Evolutionary conservation across 805 yeast species (phyloP), one percentile per base, ranked within the genome.

Genomic region (Candida golubevii): DNA sequence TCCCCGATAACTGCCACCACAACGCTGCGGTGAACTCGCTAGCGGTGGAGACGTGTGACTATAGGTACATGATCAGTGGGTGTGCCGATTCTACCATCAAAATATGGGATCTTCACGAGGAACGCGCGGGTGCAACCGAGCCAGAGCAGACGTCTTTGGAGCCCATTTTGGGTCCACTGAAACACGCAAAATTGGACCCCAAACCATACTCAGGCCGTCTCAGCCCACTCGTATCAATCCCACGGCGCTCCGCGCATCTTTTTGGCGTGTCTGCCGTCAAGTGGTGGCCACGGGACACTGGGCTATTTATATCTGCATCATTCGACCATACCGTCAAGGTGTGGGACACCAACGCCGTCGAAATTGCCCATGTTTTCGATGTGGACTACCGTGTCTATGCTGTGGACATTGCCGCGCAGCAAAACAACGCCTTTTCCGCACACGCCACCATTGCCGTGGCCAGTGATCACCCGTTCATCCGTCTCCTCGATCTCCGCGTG

Each of bases 201-300:
- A 15, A 8, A 11, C 29, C 18, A n/a, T 30, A 10, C 1, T 3
- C 13, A 4, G 23, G 32, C n/a, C 41, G 44, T 6, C 39, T 42
- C 8, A n/a, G 13, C 34, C 48, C 50, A 13, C 30, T 70, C 5
- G 74, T 69, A 5, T 57, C 70, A 5, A 51, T 71, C 4, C 74
- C 74, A 0, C 55, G 70, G 18, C 65, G 61, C 40, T 40, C 70
- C 6, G 71, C 61, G 12, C 97, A 90, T 58, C 60, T 66, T 14
- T 88, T 73, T 59, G 96, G 96, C 0, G 72, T 90, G 0, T 85
- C 95, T 0, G 65, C 78, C 12, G 69, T 87, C 0, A 71, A 75
- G 54, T 90, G 97, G 97, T 91, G 96, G 91, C 89, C 93, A 0
- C 67, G 69, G 36, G 97, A 90, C 62, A 79, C 82, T 30, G 97